Conservation (phyloP, 495 filamentous ascomycete genomes). For the Cercophora scortea region DNA sequence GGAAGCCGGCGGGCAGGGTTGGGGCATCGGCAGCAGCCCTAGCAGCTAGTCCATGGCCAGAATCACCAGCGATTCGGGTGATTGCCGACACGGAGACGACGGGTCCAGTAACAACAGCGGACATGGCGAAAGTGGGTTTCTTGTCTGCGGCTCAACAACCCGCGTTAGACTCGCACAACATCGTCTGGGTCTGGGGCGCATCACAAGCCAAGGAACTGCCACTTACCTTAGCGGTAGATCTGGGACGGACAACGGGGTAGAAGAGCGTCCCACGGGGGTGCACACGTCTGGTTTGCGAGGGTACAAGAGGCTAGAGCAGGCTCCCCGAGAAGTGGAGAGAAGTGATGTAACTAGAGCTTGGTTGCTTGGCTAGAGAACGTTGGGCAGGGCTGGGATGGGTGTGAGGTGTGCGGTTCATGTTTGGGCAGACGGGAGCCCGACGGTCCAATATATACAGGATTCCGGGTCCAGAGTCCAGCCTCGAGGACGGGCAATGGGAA, state of each 20-base stretch:
- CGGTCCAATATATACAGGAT: neutral
- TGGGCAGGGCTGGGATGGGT: neutral
- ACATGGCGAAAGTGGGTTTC: constrained; percentile 13
- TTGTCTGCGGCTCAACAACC: constrained; percentile 3
- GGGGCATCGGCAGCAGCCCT: constrained; percentile 18
- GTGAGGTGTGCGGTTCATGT: neutral
- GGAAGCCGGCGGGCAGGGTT: constrained; percentile 40
- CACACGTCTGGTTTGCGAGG: neutral
- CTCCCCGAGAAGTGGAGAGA: no score
- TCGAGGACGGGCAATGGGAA: neutral
- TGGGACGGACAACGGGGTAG: neutral
- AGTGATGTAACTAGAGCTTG: no score
- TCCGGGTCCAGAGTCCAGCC: neutral
- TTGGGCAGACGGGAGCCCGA: neutral
- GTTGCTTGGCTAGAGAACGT: no score
- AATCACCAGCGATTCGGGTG: constrained; percentile 10
- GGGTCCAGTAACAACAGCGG: constrained; percentile 13
- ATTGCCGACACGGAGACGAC: constrained; percentile 14
- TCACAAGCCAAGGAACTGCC: neutral
- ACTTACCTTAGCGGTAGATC: neutral
- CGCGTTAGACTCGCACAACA: constrained; percentile 5
- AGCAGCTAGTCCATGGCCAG: constrained; percentile 4
- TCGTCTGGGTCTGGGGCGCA: neutral
- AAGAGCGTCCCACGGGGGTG: neutral
- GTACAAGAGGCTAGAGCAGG: neutral